These are phyloP conservation scores for Ogataea wickerhamii DNA, from an alignment of 805 yeast genomes.

Conservation along the genomic window DNA sequence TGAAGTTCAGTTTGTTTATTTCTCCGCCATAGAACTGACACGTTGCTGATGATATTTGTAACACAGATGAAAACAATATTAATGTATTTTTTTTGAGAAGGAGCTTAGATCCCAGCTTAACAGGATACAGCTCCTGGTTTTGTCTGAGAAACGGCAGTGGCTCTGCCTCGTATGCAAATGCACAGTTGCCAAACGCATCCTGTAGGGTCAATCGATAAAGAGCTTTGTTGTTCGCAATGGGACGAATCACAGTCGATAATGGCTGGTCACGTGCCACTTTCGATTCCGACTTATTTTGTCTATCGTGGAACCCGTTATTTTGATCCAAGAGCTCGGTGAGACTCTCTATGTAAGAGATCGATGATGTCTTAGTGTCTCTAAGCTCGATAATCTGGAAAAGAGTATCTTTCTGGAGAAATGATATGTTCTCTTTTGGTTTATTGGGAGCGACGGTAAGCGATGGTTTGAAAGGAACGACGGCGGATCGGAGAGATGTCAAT, in stretches of 20 bases:
- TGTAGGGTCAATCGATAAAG: slow-evolving; percentile 56
- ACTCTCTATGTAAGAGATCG: slow-evolving; percentile 51
- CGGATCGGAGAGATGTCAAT: slow-evolving; percentile 4
- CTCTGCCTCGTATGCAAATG: slow-evolving; percentile 57
- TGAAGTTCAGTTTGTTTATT: slow-evolving; percentile 24
- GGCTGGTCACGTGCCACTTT: slow-evolving; percentile 38
- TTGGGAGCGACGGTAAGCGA: not conserved
- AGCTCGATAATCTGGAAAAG: slow-evolving; percentile 56
- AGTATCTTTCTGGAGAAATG: slow-evolving; percentile 17
- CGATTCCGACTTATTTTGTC: slow-evolving; percentile 33
- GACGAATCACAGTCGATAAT: not conserved
- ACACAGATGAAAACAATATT: slow-evolving; percentile 44
- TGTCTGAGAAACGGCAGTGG: slow-evolving; percentile 45
- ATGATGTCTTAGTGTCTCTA: slow-evolving; percentile 50
- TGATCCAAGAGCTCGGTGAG: slow-evolving; percentile 51
- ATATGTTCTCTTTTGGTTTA: slow-evolving; percentile 1
- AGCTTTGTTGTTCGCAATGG: not conserved
- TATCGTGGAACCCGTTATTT: slow-evolving; percentile 57
- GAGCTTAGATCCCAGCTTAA: slow-evolving; percentile 56
- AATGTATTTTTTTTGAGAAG: slow-evolving; percentile 45
- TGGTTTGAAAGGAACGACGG: slow-evolving; percentile 13
- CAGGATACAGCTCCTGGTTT: slow-evolving; percentile 30
- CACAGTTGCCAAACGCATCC: slow-evolving; percentile 47
- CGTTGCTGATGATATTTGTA: slow-evolving; percentile 30
- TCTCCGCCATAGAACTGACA: slow-evolving; percentile 30